Base-by-base conservation (phyloP, 352 stramenopile species). In the Pythium vanterpoolii region DNA sequence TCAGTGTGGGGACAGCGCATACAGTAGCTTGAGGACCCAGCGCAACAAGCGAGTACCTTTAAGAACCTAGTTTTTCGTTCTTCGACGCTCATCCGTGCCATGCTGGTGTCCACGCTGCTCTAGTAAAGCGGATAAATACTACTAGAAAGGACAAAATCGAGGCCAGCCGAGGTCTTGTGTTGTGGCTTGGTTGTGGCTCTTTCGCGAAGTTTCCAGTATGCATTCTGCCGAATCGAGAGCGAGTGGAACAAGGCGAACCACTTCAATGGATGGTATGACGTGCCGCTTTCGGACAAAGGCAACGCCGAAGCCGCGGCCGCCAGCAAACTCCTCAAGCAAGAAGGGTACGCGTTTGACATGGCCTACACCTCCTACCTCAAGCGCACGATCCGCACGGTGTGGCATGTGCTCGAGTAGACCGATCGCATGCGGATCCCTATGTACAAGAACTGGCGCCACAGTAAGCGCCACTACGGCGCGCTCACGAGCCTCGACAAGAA, bases 401-500 rank as follows among this genome's bases (percentile, higher is more conserved):
- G 93, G 94, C 93, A 98, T 62, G 83, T 99, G 51, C 69, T 98
- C 30, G 85, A 96, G 65, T 90, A 98, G 73, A 87, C 90, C 38
- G 91, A 98, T 67, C 72, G 96, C 68, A 95, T 98, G 77, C 98
- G 96, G 82, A 88, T 98, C 51, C 96, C 96, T 3, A 89, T 99
- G 36, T 87, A 96, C 69, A 98, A 98, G 71, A 83, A 72, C 11
- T 98, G 88, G 88, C 79, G 90, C 24, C 83, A 99, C 3, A 99
- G 99, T 69, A 97, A 99, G 76, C 84, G 97, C 62, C 96, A 99
- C 79, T 99, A 99, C 68, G 98, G 98, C 58, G 89, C 81, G 19
- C 82, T 99, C 44, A 97, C 97, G 66, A 97, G 97, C 46, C 81
- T 99, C 19, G 95, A 99, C 84, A 99, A 99, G 83, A 88, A 99